These are phyloP conservation scores for Penicillium paradoxum DNA, from an alignment of 495 filamentous ascomycete genomes.

Conservation along the genomic window DNA sequence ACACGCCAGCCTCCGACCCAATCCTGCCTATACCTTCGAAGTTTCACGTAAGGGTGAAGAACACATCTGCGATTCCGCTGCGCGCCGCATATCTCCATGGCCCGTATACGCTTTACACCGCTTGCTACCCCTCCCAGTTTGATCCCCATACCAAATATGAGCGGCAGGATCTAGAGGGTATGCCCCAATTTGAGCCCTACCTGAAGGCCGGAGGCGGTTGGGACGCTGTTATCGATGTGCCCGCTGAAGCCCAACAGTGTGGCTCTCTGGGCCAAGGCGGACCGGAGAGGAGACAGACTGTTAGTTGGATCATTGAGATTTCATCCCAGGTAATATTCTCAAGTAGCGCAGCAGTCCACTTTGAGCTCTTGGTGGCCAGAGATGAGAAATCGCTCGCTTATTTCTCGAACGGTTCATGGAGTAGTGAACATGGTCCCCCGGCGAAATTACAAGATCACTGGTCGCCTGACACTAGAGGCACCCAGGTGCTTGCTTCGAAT, in stretches of 20 bases:
- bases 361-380: constrained; percentile 77
- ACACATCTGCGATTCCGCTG: constrained; percentile 83
- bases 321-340: constrained; percentile 91
- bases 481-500: constrained; percentile 51
- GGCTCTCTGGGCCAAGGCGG: constrained; percentile 15
- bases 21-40: constrained; percentile 76
- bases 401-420: constrained; percentile 47
- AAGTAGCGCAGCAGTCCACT: constrained; percentile 78
- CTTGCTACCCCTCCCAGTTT: constrained; percentile 75
- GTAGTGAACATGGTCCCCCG: constrained; percentile 46
- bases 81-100: constrained; percentile 95
- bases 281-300: constrained; percentile 39
- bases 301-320: constrained; percentile 89
- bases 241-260: constrained; percentile 41
- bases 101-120: constrained; percentile 83
- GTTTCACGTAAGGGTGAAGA: constrained; percentile 81
- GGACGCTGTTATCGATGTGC: constrained; percentile 71
- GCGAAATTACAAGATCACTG: constrained; percentile 69
- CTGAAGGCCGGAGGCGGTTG: constrained; percentile 89
- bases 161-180: constrained; percentile 54
- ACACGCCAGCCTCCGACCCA: constrained; percentile 81
- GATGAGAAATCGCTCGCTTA: constrained; percentile 76
- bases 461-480: constrained; percentile 43
- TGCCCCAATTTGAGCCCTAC: constrained; percentile 89
- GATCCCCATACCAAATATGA: constrained; percentile 70